A percentile compares a stretch with the other conserved stretches of the same genome.
Conservation (phyloP, 1,284 basidiomycete genomes). For the Neonothopanus nambi region DNA sequence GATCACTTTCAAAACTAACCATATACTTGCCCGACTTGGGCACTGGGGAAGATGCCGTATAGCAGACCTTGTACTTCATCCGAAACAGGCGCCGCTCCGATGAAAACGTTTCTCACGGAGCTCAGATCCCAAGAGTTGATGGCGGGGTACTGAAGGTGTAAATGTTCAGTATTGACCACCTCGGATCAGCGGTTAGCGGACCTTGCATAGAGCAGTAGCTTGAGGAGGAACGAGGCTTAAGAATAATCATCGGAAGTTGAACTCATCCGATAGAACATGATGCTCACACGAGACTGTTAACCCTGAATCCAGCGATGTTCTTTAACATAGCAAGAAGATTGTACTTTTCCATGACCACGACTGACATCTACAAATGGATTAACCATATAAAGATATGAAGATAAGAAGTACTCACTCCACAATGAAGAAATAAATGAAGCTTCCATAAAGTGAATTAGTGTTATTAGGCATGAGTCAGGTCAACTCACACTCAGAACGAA, state of each 20-base stretch:
- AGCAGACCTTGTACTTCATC: conserved; percentile 40
- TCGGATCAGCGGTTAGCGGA: conserved; percentile 21
- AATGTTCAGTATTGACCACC: conserved; percentile 5
- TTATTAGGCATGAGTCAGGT: no score
- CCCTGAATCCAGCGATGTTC: conserved; percentile 35
- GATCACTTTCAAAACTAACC: conserved; percentile 29
- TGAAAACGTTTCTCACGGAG: conserved; percentile 43
- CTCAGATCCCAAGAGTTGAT: conserved; percentile 37
- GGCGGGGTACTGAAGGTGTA: conserved; percentile 33
- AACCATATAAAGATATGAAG: no score
- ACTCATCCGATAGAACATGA: neutral
- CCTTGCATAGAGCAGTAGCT: conserved; percentile 49
- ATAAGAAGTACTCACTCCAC: no score
- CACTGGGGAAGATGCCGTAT: conserved; percentile 39
- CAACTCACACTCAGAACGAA: conserved; percentile 44
- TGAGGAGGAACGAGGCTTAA: conserved; percentile 48
- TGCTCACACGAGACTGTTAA: conserved; percentile 39
- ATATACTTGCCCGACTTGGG: conserved; percentile 48
- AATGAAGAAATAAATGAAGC: no score
- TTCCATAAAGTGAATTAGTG: no score
- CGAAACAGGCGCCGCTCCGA: conserved; percentile 48
- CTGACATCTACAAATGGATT: conserved; percentile 36
- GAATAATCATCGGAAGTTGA: conserved; percentile 3
- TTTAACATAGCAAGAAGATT: conserved; percentile 39
- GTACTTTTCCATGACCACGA: conserved; percentile 48